These are phyloP conservation scores for Alternaria infectoria DNA, from an alignment of 2,329 filamentous ascomycete genomes.

Conservation along the genomic window DNA sequence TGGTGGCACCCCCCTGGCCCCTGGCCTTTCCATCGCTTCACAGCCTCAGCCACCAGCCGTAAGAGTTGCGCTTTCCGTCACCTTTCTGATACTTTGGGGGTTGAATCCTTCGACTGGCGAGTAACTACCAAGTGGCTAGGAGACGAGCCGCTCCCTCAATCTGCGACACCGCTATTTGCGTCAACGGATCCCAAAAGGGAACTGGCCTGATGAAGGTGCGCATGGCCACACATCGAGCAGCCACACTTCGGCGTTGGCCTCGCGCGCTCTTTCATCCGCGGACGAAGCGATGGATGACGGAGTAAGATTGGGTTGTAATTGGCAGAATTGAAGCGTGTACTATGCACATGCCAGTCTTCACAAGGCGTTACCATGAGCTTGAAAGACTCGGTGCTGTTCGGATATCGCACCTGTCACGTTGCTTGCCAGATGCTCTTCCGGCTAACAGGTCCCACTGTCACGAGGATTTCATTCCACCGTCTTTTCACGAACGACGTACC, in stretches of 20 bases:
- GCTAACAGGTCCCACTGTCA: neutral
- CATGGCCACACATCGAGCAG: slow-evolving; percentile 32
- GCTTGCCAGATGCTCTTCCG: neutral
- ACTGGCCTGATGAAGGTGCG: slow-evolving; percentile 4
- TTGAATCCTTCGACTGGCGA: neutral
- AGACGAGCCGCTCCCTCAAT: neutral
- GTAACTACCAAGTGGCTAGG: neutral
- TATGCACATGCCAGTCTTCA: neutral
- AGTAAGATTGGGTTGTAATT: neutral
- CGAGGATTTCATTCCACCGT: neutral
- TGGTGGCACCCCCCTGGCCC: neutral
- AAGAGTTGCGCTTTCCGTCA: neutral
- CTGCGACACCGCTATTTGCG: slow-evolving; percentile 16
- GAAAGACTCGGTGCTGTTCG: neutral
- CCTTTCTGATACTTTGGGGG: slow-evolving; percentile 1
- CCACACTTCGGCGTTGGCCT: slow-evolving; percentile 13
- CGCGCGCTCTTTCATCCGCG: neutral
- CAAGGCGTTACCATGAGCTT: neutral
- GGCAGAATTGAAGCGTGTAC: neutral
- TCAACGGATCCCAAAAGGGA: neutral
- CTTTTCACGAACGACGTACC: neutral
- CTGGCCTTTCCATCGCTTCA: neutral
- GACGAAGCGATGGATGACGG: neutral
- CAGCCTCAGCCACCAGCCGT: slow-evolving; percentile 16
- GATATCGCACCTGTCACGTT: neutral